Evolutionary conservation across 2,329 filamentous ascomycete species (phyloP).

Genomic region (Botrytis fabae): DNA sequence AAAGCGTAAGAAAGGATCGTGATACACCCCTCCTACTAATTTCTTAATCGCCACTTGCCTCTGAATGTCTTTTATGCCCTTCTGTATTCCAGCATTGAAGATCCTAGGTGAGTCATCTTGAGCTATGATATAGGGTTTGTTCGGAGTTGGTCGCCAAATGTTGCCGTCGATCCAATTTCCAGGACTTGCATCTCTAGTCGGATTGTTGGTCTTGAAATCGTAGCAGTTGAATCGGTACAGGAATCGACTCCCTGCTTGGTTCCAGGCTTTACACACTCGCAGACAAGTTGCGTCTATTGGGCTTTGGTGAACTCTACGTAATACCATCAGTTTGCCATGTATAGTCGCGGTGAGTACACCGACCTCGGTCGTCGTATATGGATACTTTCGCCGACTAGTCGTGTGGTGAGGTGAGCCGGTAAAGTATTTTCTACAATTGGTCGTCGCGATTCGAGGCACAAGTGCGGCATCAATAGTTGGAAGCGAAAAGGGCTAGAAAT

Average conservation of each 20-base stretch:
- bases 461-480: background rate
- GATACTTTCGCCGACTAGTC: background rate
- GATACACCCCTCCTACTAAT: constrained; percentile 24
- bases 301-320: background rate
- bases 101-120: background rate
- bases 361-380: background rate
- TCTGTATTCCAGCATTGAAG: background rate
- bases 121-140: background rate
- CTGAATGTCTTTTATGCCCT: background rate
- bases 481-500: background rate
- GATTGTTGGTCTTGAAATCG: background rate
- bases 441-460: background rate
- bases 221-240: background rate
- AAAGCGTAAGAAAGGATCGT: constrained; percentile 28
- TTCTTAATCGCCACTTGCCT: background rate
- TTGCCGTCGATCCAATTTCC: background rate
- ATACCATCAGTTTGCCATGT: background rate
- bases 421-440: background rate
- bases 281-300: background rate
- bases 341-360: background rate
- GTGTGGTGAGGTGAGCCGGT: background rate
- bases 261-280: background rate
- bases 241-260: background rate
- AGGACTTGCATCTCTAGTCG: background rate
- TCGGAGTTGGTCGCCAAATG: background rate